These are phyloP conservation scores for Agrocybe chaxingu DNA, from an alignment of 768 basidiomycete genomes.

Conservation along the genomic window DNA sequence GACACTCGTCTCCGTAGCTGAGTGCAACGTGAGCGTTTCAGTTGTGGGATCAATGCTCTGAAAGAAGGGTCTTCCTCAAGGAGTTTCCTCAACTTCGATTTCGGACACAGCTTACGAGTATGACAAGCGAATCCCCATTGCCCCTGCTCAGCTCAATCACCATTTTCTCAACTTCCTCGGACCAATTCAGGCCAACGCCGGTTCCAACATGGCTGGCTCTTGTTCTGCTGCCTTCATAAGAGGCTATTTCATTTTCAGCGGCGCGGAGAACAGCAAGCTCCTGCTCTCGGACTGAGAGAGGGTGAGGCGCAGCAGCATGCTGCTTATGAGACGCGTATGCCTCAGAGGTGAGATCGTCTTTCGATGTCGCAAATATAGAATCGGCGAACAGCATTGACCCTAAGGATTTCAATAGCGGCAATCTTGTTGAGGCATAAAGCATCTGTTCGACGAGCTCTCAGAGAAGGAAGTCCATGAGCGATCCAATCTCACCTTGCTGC, in stretches of 20 bases:
- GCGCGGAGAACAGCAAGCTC: conserved; percentile 76
- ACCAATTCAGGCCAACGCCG: conserved; percentile 68
- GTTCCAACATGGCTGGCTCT: conserved; percentile 55
- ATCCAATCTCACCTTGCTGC: conserved; percentile 62
- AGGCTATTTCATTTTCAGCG: conserved; percentile 55
- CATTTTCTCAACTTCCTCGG: conserved; percentile 58
- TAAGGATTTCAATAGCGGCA: conserved; percentile 65
- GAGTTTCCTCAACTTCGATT: not conserved
- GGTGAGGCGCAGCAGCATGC: conserved; percentile 74
- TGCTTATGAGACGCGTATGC: conserved; percentile 73
- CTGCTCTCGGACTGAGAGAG: conserved; percentile 77
- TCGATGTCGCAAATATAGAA: conserved; percentile 75
- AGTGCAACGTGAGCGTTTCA: conserved; percentile 54
- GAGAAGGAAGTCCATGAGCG: not conserved
- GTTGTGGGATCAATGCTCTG: conserved; percentile 67
- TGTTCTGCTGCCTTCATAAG: conserved; percentile 57
- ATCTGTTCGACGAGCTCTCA: conserved; percentile 47
- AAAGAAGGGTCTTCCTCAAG: not conserved
- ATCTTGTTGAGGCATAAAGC: conserved; percentile 83
- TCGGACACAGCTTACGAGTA: conserved; percentile 50
- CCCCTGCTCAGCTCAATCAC: conserved; percentile 52
- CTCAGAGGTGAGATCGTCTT: conserved; percentile 59
- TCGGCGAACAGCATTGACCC: conserved; percentile 73
- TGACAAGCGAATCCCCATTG: conserved; percentile 51
- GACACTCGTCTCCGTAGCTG: conserved; percentile 34